A percentile compares a stretch with the other conserved stretches of the same genome.
Conservation (phyloP, 805 yeast genomes). For the Saturnispora saitoi region DNA sequence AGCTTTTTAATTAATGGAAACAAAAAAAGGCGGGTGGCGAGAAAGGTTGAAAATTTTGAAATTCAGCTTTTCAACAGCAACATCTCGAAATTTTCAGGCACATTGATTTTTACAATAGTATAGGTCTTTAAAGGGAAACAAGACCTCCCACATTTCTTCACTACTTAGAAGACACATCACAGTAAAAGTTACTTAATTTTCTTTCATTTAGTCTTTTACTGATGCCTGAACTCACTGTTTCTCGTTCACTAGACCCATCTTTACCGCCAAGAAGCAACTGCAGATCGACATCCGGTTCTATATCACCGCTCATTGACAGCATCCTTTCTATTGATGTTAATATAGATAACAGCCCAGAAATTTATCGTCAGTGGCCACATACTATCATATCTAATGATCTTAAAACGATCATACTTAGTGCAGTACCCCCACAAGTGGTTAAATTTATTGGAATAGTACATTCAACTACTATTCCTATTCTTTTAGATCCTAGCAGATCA, state of each 20-base stretch:
- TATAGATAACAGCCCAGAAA: background rate
- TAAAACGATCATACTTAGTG: background rate
- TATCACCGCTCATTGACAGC: background rate
- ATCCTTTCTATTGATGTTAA: background rate
- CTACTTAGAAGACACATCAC: too few species aligned
- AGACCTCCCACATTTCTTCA: too few species aligned
- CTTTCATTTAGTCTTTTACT: background rate
- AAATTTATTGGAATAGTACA: background rate
- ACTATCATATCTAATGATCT: background rate
- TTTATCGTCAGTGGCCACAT: background rate
- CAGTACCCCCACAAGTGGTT: background rate
- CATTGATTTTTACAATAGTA: too few species aligned
- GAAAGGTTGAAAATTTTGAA: too few species aligned
- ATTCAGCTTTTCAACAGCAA: too few species aligned
- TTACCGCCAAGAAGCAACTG: background rate
- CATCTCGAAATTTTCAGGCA: too few species aligned
- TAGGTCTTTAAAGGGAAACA: too few species aligned
- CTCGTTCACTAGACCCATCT: background rate
- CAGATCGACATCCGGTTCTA: background rate
- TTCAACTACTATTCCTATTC: background rate
- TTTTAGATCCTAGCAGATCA: background rate
- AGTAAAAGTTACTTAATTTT: too few species aligned
- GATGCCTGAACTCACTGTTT: background rate
- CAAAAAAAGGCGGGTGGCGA: too few species aligned
- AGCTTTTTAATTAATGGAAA: background rate